Evolutionary conservation across 441 rosid species (phyloP).

Genomic region (Brassica balearica): DNA sequence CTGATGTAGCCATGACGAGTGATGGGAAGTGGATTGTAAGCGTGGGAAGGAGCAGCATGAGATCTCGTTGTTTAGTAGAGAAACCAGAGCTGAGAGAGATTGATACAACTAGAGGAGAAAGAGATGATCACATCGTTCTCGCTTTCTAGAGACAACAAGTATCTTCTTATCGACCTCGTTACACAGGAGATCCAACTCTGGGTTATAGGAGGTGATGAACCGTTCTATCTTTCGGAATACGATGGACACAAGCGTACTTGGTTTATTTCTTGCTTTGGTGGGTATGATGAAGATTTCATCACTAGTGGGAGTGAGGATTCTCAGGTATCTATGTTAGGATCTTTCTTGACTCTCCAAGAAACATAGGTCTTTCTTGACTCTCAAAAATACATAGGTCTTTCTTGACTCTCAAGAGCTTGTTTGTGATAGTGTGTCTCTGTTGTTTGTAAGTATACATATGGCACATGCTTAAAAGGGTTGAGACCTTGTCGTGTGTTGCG

Average conservation of each 20-base stretch:
- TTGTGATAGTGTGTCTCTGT: slow-evolving; percentile 5
- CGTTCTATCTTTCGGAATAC: not conserved
- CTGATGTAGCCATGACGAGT: too few relatives aligned
- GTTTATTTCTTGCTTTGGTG: slow-evolving; percentile 28
- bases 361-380: too few relatives aligned
- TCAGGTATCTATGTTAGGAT: slow-evolving; percentile 1
- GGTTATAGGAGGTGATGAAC: slow-evolving; percentile 10
- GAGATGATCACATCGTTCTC: slow-evolving; percentile 72
- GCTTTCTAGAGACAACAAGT: slow-evolving; percentile 61
- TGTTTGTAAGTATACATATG: slow-evolving; percentile 69
- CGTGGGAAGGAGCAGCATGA: too few relatives aligned
- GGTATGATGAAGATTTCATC: not conserved
- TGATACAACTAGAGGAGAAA: slow-evolving; percentile 50
- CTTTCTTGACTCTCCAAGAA: too few relatives aligned
- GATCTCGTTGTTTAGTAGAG: slow-evolving; percentile 28
- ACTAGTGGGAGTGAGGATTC: slow-evolving; percentile 25
- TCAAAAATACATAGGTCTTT: not conserved
- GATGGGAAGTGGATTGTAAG: too few relatives aligned
- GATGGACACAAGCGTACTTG: slow-evolving; percentile 34
- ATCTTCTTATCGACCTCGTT: slow-evolving; percentile 48
- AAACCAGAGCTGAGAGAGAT: slow-evolving; percentile 55
- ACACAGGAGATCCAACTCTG: not conserved
- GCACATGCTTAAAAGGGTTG: slow-evolving; percentile 41
- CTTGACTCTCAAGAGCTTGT: not conserved
- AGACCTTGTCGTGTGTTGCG: slow-evolving; percentile 43